These are phyloP conservation scores for Amanita rimosa DNA, from an alignment of 768 basidiomycete genomes.

Conservation along the genomic window DNA sequence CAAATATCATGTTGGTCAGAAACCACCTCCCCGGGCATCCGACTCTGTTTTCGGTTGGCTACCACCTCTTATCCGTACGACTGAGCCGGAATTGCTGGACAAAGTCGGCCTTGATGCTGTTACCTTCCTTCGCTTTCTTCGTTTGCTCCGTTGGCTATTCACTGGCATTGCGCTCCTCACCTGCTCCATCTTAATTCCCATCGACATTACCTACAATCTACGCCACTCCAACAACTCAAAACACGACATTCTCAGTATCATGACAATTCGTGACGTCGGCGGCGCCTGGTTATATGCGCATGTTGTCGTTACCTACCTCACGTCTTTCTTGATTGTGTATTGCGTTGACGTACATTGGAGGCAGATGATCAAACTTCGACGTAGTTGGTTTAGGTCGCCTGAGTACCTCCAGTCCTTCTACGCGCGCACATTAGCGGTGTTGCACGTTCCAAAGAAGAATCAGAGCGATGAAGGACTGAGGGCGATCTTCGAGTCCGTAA, in stretches of 20 bases:
- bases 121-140: slow-evolving; percentile 82
- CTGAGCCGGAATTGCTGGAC: slow-evolving; percentile 82
- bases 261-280: slow-evolving; percentile 78
- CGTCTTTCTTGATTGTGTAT: slow-evolving; percentile 63
- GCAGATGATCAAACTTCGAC: slow-evolving; percentile 68
- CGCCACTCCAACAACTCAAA: slow-evolving; percentile 36
- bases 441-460: slow-evolving; percentile 64
- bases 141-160: slow-evolving; percentile 74
- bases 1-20: slow-evolving; percentile 76
- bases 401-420: slow-evolving; percentile 88
- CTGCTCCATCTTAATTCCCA: slow-evolving; percentile 71
- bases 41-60: slow-evolving; percentile 86
- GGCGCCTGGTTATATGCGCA: slow-evolving; percentile 74
- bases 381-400: slow-evolving; percentile 81
- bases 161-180: slow-evolving; percentile 46
- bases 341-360: slow-evolving; percentile 70
- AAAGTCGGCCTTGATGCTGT: slow-evolving; percentile 91
- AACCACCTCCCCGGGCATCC: slow-evolving; percentile 70
- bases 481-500: slow-evolving; percentile 59
- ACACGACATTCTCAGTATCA: slow-evolving; percentile 61
- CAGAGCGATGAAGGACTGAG: slow-evolving; percentile 82
- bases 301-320: slow-evolving; percentile 71
- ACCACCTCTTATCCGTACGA: slow-evolving; percentile 69
- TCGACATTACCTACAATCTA: slow-evolving; percentile 81
- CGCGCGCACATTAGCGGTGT: slow-evolving; percentile 81